These are phyloP conservation scores for Metarhizium anisopliae DNA, from an alignment of 2,329 filamentous ascomycete genomes.

Conservation along the genomic window DNA sequence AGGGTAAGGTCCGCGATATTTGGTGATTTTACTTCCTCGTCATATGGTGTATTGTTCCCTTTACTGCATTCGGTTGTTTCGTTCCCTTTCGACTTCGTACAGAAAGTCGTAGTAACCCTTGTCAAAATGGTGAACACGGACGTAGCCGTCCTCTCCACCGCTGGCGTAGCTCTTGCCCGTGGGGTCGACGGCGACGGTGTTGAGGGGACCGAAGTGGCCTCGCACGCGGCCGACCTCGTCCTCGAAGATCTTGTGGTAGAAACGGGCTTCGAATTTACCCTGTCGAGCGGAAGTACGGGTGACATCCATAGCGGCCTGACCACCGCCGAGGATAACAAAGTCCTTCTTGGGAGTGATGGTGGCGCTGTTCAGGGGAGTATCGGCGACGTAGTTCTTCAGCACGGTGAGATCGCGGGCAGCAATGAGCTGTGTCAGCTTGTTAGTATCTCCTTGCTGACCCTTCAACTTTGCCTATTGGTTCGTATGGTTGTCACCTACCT, in stretches of 20 bases:
- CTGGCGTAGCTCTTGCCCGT: conserved; percentile 87
- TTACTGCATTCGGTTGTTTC: conserved; percentile 35
- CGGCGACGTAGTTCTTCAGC: conserved; percentile 84
- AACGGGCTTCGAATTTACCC: conserved; percentile 98
- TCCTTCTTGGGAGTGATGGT: conserved; percentile 93
- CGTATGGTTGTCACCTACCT: conserved; percentile 41
- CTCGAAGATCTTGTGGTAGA: conserved; percentile 99
- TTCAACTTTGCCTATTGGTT: neutral
- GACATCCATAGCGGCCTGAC: conserved; percentile 97
- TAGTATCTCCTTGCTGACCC: neutral
- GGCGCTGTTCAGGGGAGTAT: conserved; percentile 94
- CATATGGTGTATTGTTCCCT: neutral
- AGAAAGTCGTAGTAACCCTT: conserved; percentile 97
- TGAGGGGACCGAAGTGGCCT: conserved; percentile 93
- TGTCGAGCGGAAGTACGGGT: conserved; percentile 88
- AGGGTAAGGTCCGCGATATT: neutral
- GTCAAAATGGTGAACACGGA: conserved; percentile 97
- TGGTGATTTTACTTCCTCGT: neutral
- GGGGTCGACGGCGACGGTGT: conserved; percentile 91
- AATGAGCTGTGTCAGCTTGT: conserved; percentile 49
- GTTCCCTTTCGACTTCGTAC: conserved; percentile 95
- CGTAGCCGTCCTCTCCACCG: conserved; percentile 96
- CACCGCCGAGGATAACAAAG: conserved; percentile 94
- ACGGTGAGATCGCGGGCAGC: conserved; percentile 79
- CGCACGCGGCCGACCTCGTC: conserved; percentile 96